Percentiles rank a stretch among this genome's conserved stretches.
Conservation (phyloP, 2,329 filamentous ascomycete species). For the Lachnellula subtilissima region DNA sequence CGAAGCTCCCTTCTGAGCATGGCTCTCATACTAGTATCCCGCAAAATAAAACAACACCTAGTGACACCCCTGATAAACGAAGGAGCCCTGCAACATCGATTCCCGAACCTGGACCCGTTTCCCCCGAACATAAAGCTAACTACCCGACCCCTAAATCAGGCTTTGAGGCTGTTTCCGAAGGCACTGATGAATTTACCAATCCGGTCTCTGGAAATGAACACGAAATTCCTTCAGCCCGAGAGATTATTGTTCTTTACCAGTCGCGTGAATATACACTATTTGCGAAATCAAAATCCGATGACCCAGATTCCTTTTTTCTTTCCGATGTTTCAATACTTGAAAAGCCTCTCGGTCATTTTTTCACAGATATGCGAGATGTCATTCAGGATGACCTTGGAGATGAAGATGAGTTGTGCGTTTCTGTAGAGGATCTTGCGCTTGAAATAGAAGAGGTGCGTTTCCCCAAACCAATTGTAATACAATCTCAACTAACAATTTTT, state of each 20-base stretch:
- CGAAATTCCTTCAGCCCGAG: slow-evolving; percentile 27
- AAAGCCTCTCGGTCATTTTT: slow-evolving; percentile 48
- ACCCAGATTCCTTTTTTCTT: slow-evolving; percentile 51
- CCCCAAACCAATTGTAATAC: not conserved
- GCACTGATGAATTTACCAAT: not conserved
- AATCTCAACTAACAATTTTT: slow-evolving; percentile 26
- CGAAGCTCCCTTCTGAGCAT: not conserved
- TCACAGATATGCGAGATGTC: slow-evolving; percentile 50
- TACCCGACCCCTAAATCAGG: not conserved
- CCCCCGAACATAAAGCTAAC: not conserved
- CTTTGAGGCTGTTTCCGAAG: not conserved
- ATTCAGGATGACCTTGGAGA: slow-evolving; percentile 50
- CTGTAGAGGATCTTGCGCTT: slow-evolving; percentile 50
- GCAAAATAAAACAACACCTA: not conserved
- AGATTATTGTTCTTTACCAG: slow-evolving; percentile 50
- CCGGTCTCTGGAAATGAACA: not conserved
- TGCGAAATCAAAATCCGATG: slow-evolving; percentile 47
- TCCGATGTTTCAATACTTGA: slow-evolving; percentile 50
- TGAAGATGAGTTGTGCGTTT: slow-evolving; percentile 52
- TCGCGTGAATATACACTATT: slow-evolving; percentile 54
- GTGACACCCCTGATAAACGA: not conserved
- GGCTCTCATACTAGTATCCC: slow-evolving; percentile 4
- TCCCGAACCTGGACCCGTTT: not conserved
- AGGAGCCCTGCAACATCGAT: slow-evolving; percentile 11
- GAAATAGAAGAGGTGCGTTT: slow-evolving; percentile 52